Evolutionary conservation across 2,329 filamentous ascomycete genomes (phyloP).

Genomic region (Alternaria sp.): DNA sequence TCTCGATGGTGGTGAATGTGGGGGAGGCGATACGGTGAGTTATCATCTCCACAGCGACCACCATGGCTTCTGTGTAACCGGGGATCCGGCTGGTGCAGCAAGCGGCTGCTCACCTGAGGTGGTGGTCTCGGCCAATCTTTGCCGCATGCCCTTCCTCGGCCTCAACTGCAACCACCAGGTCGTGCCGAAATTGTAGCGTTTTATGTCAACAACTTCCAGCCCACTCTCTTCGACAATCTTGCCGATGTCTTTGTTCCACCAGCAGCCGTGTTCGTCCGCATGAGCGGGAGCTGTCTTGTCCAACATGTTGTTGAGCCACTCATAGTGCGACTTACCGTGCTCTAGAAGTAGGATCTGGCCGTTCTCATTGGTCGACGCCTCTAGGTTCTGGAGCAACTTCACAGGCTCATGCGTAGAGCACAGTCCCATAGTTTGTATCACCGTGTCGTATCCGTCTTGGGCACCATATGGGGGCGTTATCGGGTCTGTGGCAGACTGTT

Average conservation of each 20-base stretch:
- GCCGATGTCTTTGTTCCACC: conserved; percentile 63
- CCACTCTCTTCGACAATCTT: conserved; percentile 59
- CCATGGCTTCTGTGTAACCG: conserved; percentile 42
- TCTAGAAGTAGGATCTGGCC: conserved; percentile 59
- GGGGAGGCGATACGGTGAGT: conserved; percentile 21
- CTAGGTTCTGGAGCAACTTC: conserved; percentile 56
- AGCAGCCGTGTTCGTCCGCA: conserved; percentile 60
- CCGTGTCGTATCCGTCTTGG: conserved; percentile 57
- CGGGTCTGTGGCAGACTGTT: conserved; percentile 54
- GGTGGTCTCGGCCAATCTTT: conserved; percentile 20
- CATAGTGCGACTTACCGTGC: conserved; percentile 59
- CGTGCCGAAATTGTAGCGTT: conserved; percentile 59
- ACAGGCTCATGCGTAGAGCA: conserved; percentile 59
- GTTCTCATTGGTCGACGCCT: conserved; percentile 54
- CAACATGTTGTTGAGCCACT: conserved; percentile 59
- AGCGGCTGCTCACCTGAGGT: conserved; percentile 23
- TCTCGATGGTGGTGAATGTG: conserved; percentile 19
- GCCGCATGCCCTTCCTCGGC: conserved; percentile 47
- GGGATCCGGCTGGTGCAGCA: conserved; percentile 25
- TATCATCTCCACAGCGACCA: conserved; percentile 49
- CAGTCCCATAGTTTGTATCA: conserved; percentile 62
- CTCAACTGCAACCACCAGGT: conserved; percentile 61
- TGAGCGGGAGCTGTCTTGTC: conserved; percentile 58
- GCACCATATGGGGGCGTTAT: conserved; percentile 55
- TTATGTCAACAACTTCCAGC: conserved; percentile 57